Base-by-base conservation (phyloP, 345 rosid genomes). In the Garcia nutans region DNA sequence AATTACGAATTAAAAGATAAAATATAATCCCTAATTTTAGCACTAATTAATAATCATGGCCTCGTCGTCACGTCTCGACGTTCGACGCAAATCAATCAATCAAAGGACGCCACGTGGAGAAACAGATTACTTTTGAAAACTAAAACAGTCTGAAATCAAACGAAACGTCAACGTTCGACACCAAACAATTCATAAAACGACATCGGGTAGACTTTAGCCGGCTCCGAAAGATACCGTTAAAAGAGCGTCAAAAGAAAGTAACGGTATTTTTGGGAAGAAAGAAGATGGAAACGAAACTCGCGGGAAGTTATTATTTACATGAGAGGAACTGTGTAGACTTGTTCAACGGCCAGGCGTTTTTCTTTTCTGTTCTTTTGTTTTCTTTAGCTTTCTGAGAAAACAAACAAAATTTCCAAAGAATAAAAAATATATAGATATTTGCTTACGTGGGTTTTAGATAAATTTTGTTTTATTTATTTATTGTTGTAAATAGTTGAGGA, bases 291-390 rank as follows among this genome's bases (percentile, higher is more conserved):
- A 52, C 65, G 80, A 71, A 71, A 77, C n/a, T 44, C 71, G 64
- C 71, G 75, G 75, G 65, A 76, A 76, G 64, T 26, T 64, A 37
- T 47, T 47, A 37, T 44, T 13, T 24, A 16, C 15, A 44, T 2
- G 12, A 12, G 37, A 23, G 58, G 11, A 56, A 44, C 28, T 54
- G 60, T 8, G 49, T 31, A 66, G 72, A 60, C 74, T 15, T 16
- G 42, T 62, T 76, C 79, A 76, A 60, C 69, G 75, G 71, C 20
- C 63, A 65, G 33, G 56, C 55, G 33, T 9, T 47, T 47, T 47
- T 47, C 10, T 10, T 3, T 3, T 47, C 10, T 47, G 9, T 47
- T 2, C 13, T 47, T 47, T 47, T 10, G 13, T 47, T 47, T 47
- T 47, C 50, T 47, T 47, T 11, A 37, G 41, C 50, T 47, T 47